Conservation (phyloP, 495 filamentous ascomycete genomes). For the Chaetomium tenue region DNA sequence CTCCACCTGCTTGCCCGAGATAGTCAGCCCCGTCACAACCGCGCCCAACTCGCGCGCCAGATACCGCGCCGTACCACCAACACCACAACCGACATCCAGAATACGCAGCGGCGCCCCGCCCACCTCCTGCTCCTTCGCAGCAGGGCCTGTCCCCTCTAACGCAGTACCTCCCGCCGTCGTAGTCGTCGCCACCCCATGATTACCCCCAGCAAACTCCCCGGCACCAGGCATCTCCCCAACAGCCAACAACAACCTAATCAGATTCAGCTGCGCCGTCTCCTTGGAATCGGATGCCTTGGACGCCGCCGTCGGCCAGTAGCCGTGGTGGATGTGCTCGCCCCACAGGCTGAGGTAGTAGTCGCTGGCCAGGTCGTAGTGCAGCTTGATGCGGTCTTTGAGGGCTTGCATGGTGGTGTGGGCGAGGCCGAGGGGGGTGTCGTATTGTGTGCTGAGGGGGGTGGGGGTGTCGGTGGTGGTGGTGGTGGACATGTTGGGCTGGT, state of each 20-base stretch:
- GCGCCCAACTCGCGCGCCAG: slow-evolving; percentile 49
- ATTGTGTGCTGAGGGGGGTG: slow-evolving; percentile 40
- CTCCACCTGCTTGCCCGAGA: slow-evolving; percentile 55
- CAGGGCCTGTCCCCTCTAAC: not conserved
- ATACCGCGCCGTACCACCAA: slow-evolving; percentile 55
- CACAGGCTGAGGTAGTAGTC: slow-evolving; percentile 55
- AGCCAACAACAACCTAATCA: slow-evolving; percentile 51
- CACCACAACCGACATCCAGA: slow-evolving; percentile 57
- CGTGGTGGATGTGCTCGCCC: slow-evolving; percentile 63
- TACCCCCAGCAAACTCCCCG: too few species aligned
- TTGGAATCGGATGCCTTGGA: slow-evolving; percentile 45
- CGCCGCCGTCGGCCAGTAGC: slow-evolving; percentile 48
- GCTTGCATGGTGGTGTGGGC: slow-evolving; percentile 53
- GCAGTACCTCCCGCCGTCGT: not conserved
- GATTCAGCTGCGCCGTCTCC: slow-evolving; percentile 52
- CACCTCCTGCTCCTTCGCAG: not conserved
- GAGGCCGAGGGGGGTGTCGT: slow-evolving; percentile 50
- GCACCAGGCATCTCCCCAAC: slow-evolving; percentile 31
- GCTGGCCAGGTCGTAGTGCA: slow-evolving; percentile 58
- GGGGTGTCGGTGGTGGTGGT: slow-evolving; percentile 1
- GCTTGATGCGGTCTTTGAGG: slow-evolving; percentile 57
- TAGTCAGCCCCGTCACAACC: slow-evolving; percentile 56
- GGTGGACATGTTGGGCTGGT: not conserved
- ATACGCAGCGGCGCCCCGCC: slow-evolving; percentile 30
- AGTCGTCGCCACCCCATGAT: not conserved